phyloP scores from a whole-genome alignment of 257 asterid genomes.

The Apocynum venetum region DNA sequence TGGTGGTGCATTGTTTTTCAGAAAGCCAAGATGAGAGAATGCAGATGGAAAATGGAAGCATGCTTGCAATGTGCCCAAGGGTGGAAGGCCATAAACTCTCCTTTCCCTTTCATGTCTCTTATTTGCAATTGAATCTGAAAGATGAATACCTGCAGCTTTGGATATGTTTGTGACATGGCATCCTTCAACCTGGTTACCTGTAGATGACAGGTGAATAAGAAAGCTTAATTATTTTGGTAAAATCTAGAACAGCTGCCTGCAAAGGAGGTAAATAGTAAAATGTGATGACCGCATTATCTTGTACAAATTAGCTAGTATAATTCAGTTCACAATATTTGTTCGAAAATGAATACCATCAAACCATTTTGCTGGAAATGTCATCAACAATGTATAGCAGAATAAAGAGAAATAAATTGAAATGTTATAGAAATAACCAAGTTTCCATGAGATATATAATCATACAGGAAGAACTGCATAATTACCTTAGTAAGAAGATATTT shows the following conservation, averaged over 20 bases:
- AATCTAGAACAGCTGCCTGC: too few relatives aligned
- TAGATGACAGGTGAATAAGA: constrained; percentile 3
- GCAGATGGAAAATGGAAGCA: background rate
- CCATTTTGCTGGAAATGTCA: background rate
- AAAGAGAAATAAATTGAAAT: background rate
- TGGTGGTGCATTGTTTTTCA: background rate
- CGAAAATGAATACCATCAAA: background rate
- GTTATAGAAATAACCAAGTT: background rate
- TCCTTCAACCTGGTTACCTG: constrained; percentile 84
- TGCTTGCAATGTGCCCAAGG: background rate
- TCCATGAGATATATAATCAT: background rate
- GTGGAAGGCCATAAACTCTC: background rate
- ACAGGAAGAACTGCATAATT: constrained; percentile 13
- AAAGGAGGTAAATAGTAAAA: background rate
- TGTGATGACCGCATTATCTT: background rate
- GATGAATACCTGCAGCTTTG: constrained; percentile 69
- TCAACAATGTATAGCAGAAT: background rate
- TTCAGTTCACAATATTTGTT: background rate
- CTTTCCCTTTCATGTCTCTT: background rate
- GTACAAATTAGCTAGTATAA: background rate
- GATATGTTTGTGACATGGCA: constrained; percentile 77
- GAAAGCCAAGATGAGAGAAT: background rate
- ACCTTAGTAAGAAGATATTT: constrained; percentile 74
- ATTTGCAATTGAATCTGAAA: background rate
- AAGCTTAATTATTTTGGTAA: background rate